phyloP scores from a whole-genome alignment of 306 rosid species.

The Dalbergia oliveri region DNA sequence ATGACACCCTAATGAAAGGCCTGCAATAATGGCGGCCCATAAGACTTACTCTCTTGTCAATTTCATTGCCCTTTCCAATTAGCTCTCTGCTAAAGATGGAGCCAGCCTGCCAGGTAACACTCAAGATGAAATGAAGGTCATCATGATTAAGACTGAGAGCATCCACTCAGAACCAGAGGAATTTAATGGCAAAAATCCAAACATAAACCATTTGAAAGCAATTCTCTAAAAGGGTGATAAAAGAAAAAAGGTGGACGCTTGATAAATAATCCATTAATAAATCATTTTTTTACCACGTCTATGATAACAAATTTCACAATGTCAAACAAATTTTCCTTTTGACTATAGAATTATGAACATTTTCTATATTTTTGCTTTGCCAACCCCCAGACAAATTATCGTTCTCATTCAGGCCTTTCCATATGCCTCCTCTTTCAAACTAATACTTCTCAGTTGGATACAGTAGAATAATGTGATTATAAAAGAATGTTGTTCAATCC shows the following conservation, averaged over 20 bases:
- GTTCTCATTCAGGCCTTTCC: not conserved
- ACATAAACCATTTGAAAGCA: slow-evolving; percentile 2
- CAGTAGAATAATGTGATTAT: slow-evolving; percentile 34
- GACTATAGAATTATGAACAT: not conserved
- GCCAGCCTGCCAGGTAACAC: not conserved
- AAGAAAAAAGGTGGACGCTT: not conserved
- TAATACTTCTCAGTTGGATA: slow-evolving; percentile 14
- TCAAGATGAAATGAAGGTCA: not conserved
- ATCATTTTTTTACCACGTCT: too few species aligned
- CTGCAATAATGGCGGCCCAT: not conserved
- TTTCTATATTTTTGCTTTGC: not conserved
- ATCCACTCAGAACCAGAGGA: not conserved
- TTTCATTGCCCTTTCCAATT: not conserved
- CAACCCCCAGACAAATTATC: not conserved
- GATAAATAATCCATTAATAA: not conserved
- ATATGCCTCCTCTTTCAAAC: not conserved
- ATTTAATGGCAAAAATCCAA: not conserved
- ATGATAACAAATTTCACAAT: too few species aligned
- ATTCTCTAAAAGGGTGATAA: not conserved
- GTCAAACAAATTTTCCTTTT: too few species aligned
- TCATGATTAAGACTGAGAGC: not conserved
- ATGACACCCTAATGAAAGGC: not conserved
- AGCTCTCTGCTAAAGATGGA: not conserved
- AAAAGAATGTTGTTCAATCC: slow-evolving; percentile 9
- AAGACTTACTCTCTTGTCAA: not conserved